These are phyloP conservation scores for Chlorencoelia australis DNA, from an alignment of 2,329 filamentous ascomycete genomes.

Conservation along the genomic window DNA sequence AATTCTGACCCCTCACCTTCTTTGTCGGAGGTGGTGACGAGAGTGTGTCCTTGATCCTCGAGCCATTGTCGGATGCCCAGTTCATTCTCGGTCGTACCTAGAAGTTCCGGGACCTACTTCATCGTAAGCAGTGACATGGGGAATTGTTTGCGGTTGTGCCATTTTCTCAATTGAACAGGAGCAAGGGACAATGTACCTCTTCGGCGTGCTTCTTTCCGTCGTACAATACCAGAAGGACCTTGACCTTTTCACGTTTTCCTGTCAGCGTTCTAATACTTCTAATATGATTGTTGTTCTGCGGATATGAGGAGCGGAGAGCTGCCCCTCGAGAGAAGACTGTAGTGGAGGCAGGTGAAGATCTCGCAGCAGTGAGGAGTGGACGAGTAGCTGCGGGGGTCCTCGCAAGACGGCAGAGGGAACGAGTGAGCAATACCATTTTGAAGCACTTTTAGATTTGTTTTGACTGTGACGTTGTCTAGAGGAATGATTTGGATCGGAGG, in stretches of 20 bases:
- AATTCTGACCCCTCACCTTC: slow-evolving; percentile 88
- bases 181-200: slow-evolving; percentile 39
- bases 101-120: slow-evolving; percentile 57
- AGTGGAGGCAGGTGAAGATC: slow-evolving; percentile 10
- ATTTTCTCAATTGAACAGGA: slow-evolving; percentile 1
- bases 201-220: slow-evolving; percentile 80
- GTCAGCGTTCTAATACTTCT: slow-evolving; percentile 27
- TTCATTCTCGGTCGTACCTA: slow-evolving; percentile 94
- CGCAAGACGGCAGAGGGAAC: slow-evolving; percentile 22
- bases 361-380: slow-evolving; percentile 14
- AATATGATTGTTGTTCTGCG: slow-evolving; percentile 11
- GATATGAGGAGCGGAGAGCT: neutral
- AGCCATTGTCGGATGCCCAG: slow-evolving; percentile 96
- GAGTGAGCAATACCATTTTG: slow-evolving; percentile 39
- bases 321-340: neutral
- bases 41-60: slow-evolving; percentile 90
- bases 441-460: slow-evolving; percentile 19
- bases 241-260: slow-evolving; percentile 53
- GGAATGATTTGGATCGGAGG: no score
- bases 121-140: slow-evolving; percentile 2
- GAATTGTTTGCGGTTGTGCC: slow-evolving; percentile 10
- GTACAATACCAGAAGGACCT: slow-evolving; percentile 90
- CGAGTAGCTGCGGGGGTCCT: slow-evolving; percentile 9
- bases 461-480: no score
- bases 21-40: slow-evolving; percentile 97